These are phyloP conservation scores for Eucalyptus pauciflora DNA, from an alignment of 345 rosid genomes.

Conservation along the genomic window DNA sequence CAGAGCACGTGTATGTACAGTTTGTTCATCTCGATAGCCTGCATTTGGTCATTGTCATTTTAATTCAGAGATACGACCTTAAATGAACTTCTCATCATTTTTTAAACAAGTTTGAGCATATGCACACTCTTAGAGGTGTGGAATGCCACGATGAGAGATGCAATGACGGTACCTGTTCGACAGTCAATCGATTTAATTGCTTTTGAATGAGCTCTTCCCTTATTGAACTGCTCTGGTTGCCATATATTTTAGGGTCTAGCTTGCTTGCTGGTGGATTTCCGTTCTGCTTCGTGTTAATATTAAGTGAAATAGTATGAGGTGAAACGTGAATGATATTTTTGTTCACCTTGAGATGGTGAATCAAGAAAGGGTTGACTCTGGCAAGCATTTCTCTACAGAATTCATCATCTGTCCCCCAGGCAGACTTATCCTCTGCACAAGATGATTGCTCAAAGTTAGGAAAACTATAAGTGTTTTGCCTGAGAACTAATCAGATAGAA, in stretches of 20 bases:
- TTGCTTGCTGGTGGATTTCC: constrained; percentile 7
- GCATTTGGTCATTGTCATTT: background rate
- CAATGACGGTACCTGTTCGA: background rate
- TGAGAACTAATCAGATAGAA: background rate
- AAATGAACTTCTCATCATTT: background rate
- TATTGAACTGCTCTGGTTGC: constrained; percentile 16
- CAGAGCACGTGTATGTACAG: constrained; percentile 54
- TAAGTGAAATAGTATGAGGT: background rate
- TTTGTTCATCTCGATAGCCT: constrained; percentile 51
- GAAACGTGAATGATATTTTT: background rate
- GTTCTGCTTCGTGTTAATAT: background rate
- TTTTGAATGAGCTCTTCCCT: constrained; percentile 10
- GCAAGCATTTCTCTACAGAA: constrained; percentile 28
- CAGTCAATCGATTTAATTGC: constrained; percentile 1
- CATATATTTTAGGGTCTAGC: constrained; percentile 3
- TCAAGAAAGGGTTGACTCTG: constrained; percentile 18
- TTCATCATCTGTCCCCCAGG: constrained; percentile 38
- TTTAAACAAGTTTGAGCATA: background rate
- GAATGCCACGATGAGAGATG: background rate
- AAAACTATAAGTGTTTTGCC: background rate
- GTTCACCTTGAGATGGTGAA: constrained; percentile 14
- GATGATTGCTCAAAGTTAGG: background rate
- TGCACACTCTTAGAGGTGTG: background rate
- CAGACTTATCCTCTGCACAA: constrained; percentile 13
- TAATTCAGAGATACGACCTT: background rate